phyloP scores from a whole-genome alignment of 176 grass and related monocot species.

The Oryza rufipogon region DNA sequence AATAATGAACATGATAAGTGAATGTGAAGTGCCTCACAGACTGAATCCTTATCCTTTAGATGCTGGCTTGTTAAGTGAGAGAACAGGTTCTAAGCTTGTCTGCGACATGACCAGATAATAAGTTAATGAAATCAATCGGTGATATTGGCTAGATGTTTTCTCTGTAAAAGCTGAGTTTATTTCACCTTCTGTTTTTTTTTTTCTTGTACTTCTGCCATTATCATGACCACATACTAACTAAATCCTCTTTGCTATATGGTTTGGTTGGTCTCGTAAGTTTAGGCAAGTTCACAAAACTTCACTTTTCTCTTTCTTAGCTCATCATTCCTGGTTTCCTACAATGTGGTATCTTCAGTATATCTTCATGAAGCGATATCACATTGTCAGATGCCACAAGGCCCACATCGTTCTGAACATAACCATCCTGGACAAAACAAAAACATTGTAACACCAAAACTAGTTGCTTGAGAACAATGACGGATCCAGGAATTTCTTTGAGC shows the following conservation, averaged over 20 bases:
- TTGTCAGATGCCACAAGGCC: neutral
- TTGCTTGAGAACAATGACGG: neutral
- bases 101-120: conserved; percentile 7
- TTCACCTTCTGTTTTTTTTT: neutral
- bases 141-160: neutral
- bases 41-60: conserved; percentile 4
- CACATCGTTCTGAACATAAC: neutral
- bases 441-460: neutral
- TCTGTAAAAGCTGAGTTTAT: conserved; percentile 14
- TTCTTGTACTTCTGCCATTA: neutral
- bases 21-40: conserved; percentile 19
- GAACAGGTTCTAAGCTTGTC: neutral
- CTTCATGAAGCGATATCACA: conserved; percentile 9
- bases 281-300: neutral
- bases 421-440: conserved; percentile 3
- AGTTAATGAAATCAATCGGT: conserved; percentile 9
- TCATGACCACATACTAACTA: neutral
- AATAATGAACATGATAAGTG: conserved; percentile 36
- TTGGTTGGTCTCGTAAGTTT: neutral
- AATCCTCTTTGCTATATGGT: conserved; percentile 24
- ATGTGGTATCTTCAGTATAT: conserved; percentile 3
- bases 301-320: neutral
- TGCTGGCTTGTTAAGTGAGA: conserved; percentile 7
- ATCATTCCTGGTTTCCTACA: neutral
- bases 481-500: too few species aligned